These are phyloP conservation scores for Castanopsis chinensis DNA, from an alignment of 306 rosid species.

Conservation along the genomic window DNA sequence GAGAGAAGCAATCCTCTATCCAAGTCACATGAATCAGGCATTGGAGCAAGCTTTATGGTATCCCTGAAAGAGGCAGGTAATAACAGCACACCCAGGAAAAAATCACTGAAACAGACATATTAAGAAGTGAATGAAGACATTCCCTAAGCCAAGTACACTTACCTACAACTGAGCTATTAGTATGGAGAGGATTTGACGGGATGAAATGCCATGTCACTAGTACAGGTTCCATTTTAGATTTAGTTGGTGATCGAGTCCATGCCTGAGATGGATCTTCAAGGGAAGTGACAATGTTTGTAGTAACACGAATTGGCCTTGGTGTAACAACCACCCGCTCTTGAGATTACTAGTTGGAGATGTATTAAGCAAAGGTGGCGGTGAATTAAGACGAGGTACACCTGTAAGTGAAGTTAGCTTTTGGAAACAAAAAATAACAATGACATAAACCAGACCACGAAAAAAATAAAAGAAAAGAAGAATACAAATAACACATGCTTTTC, in stretches of 20 bases:
- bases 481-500: neutral
- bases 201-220: conserved; percentile 83
- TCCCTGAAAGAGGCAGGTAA: conserved; percentile 93
- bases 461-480: neutral
- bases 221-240: conserved; percentile 84
- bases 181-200: conserved; percentile 48
- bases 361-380: conserved; percentile 86
- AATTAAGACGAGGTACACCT: conserved; percentile 99
- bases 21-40: conserved; percentile 96
- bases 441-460: neutral
- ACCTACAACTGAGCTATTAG: conserved; percentile 67
- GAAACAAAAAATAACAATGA: conserved; percentile 11
- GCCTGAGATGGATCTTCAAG: conserved; percentile 94
- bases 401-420: conserved; percentile 29
- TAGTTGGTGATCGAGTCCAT: conserved; percentile 98
- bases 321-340: conserved; percentile 66
- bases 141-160: conserved; percentile 44
- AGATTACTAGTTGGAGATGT: conserved; percentile 44
- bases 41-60: conserved; percentile 80
- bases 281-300: conserved; percentile 63
- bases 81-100: conserved; percentile 19
- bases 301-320: conserved; percentile 93
- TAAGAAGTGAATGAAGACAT: conserved; percentile 19
- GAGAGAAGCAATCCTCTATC: conserved; percentile 98
- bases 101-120: conserved; percentile 10